Conservation (phyloP, 495 filamentous ascomycete species). For the Wilcoxina mikolae region DNA sequence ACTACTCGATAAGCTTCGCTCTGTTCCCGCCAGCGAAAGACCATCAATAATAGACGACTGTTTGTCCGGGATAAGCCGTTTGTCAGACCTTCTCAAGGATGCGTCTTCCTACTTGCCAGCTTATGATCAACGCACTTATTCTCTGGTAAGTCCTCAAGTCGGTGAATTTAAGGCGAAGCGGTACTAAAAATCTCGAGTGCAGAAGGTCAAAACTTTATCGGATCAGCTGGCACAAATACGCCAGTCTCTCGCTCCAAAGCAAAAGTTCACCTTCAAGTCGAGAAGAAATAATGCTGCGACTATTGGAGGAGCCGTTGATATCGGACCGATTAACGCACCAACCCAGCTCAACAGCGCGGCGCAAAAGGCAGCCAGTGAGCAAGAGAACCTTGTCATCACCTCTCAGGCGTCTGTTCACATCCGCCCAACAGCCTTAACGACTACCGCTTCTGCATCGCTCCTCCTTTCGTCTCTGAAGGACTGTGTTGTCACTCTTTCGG, state of each 20-base stretch:
- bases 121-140: slow-evolving; percentile 62
- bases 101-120: slow-evolving; percentile 53
- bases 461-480: slow-evolving; percentile 54
- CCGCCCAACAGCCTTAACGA: slow-evolving; percentile 53
- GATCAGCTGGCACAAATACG: slow-evolving; percentile 49
- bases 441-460: slow-evolving; percentile 51
- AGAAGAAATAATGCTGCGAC: slow-evolving; percentile 41
- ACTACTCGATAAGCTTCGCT: slow-evolving; percentile 15
- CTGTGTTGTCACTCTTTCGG: slow-evolving; percentile 58
- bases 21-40: slow-evolving; percentile 31
- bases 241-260: slow-evolving; percentile 43
- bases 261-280: slow-evolving; percentile 61
- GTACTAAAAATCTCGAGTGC: not conserved
- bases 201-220: slow-evolving; percentile 55
- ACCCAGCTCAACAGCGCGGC: slow-evolving; percentile 3
- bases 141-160: slow-evolving; percentile 49
- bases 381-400: not conserved
- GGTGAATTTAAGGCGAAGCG: too few relatives aligned
- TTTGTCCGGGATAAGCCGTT: slow-evolving; percentile 47
- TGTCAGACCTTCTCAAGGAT: slow-evolving; percentile 56
- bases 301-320: slow-evolving; percentile 40
- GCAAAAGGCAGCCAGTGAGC: not conserved
- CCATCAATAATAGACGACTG: slow-evolving; percentile 53
- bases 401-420: slow-evolving; percentile 35
- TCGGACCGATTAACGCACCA: slow-evolving; percentile 36